These are phyloP conservation scores for Cicer bijugum DNA, from an alignment of 306 rosid genomes.

Conservation along the genomic window DNA sequence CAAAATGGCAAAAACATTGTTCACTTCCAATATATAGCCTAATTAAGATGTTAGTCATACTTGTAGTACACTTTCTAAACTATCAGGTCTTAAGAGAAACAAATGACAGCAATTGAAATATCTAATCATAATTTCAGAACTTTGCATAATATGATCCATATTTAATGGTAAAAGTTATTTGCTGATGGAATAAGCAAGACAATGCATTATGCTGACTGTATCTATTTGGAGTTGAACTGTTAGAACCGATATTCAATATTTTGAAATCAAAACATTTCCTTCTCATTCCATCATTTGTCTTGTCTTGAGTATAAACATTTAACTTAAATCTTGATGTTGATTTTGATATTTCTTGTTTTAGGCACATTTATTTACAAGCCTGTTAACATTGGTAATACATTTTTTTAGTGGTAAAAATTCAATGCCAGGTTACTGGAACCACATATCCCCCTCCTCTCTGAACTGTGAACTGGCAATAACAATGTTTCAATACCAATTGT, in stretches of 20 bases:
- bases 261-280: background rate
- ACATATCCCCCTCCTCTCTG: background rate
- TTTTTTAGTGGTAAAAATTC: background rate
- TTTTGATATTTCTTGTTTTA: background rate
- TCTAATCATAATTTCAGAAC: background rate
- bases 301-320: background rate
- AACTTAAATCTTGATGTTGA: background rate
- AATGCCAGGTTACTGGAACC: conserved; percentile 2
- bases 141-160: background rate
- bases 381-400: conserved; percentile 4
- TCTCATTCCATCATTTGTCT: background rate
- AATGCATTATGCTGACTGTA: background rate
- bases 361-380: background rate
- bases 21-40: background rate
- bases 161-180: background rate
- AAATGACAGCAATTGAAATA: background rate
- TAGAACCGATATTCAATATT: conserved; percentile 1
- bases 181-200: background rate
- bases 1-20: background rate
- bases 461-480: background rate
- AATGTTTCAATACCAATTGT: background rate
- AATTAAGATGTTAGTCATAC: background rate
- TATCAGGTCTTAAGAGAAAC: background rate
- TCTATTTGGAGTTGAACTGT: background rate
- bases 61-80: background rate